phyloP scores from a whole-genome alignment of 2,329 filamentous ascomycete genomes.

The Penicillium sp. region DNA sequence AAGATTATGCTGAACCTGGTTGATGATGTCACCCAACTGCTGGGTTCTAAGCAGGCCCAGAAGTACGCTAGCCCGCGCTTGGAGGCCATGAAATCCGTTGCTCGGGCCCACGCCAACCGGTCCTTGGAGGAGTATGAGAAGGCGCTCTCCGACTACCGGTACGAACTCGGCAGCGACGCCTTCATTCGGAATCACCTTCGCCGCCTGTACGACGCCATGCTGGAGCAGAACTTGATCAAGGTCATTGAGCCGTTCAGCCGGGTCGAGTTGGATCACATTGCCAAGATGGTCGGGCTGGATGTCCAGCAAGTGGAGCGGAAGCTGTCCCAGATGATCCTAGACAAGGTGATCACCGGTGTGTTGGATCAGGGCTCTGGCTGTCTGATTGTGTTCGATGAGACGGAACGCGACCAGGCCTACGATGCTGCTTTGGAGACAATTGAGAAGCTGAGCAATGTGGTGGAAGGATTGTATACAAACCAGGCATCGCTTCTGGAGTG shows the following conservation, averaged over 20 bases:
- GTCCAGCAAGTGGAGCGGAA: conserved; percentile 97
- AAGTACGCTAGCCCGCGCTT: conserved; percentile 94
- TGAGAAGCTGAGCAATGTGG: conserved; percentile 93
- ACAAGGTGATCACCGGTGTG: conserved; percentile 97
- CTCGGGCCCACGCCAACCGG: conserved; percentile 88
- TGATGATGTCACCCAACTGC: conserved; percentile 91
- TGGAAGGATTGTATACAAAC: conserved; percentile 96
- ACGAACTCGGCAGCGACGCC: conserved; percentile 86
- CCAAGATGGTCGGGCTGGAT: conserved; percentile 94
- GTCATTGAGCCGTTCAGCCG: conserved; percentile 98
- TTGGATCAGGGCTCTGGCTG: conserved; percentile 96
- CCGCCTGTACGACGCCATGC: conserved; percentile 93
- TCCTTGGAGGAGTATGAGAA: conserved; percentile 96
- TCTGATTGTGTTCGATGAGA: conserved; percentile 95
- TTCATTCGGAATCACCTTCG: conserved; percentile 98
- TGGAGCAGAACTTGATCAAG: conserved; percentile 99
- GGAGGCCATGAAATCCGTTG: conserved; percentile 98
- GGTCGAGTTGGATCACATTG: conserved; percentile 94
- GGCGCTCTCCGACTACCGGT: conserved; percentile 82
- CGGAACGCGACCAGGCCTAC: conserved; percentile 85
- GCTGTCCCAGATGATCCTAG: conserved; percentile 98
- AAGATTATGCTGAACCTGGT: conserved; percentile 99
- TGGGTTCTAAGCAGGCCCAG: conserved; percentile 92
- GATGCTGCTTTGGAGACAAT: conserved; percentile 92
- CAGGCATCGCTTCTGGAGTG: conserved; percentile 92